Conservation (phyloP, 176 grass and related monocot genomes). For the Bromus sterilis region DNA sequence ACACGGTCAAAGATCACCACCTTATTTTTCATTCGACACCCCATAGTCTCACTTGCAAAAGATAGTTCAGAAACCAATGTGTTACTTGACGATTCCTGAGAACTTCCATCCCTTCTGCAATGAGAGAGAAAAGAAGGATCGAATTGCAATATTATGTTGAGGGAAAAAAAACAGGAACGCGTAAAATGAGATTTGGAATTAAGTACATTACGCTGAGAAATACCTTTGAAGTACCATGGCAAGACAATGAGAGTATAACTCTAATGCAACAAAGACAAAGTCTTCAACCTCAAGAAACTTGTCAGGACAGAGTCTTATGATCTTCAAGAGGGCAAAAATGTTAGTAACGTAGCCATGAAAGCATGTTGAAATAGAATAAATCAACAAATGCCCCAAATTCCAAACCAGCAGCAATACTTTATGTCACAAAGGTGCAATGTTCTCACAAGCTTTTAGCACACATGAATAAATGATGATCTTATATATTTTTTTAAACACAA, state of each 20-base stretch:
- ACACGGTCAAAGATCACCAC: constrained; percentile 30
- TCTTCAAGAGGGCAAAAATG: constrained; percentile 40
- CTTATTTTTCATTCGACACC: constrained; percentile 57
- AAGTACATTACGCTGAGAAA: background rate
- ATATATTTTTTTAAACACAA: background rate
- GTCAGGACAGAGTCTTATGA: constrained; percentile 73
- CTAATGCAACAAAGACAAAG: constrained; percentile 57
- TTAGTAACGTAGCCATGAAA: background rate
- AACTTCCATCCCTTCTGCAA: constrained; percentile 33
- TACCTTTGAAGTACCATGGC: constrained; percentile 62
- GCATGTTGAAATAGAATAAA: background rate
- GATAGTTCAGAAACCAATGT: constrained; percentile 70
- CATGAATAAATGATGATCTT: background rate
- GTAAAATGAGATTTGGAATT: background rate
- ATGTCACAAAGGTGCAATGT: background rate
- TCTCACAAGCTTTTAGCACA: constrained; percentile 7
- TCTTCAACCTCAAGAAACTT: constrained; percentile 62
- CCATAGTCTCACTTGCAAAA: constrained; percentile 50
- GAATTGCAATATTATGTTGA: background rate
- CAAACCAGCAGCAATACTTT: background rate
- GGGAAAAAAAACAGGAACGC: constrained; percentile 7
- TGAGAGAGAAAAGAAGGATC: background rate
- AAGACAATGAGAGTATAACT: constrained; percentile 62
- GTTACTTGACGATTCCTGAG: constrained; percentile 33
- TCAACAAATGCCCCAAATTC: background rate